Base-by-base conservation (phyloP, 2,329 filamentous ascomycete species). In the Fusarium sarcochroum region DNA sequence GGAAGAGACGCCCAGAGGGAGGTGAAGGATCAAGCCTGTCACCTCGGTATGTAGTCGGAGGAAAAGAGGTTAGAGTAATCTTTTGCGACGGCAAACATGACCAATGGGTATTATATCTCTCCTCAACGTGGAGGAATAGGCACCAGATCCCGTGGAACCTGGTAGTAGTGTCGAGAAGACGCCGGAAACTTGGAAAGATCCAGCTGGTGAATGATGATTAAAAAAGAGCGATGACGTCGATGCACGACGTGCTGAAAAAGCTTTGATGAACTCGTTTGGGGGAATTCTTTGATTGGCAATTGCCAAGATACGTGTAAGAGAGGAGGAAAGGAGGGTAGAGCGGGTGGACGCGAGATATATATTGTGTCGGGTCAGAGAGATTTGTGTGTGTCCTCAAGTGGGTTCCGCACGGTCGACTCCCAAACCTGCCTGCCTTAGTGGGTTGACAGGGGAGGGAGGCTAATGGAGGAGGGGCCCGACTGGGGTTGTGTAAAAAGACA, bases 31-130 rank as follows among this genome's bases (percentile, higher is more conserved):
- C 79, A 82, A 76, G 78, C 81, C 81, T 79, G 85, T 88, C 86
- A 88, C 86, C 86, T 86, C 83, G 85, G 84, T 86, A 86, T 87
- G 82, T 85, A 83, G 82, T 87, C 84, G 85, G 84, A 84, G 77
- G 84, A 84, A 83, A 83, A 84, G 83, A 82, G 84, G 80, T 83
- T 85, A 78, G 80, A 82, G 79, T 79, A 81, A 76, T 80, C 81
- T 84, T 80, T 84, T 84, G 81, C 82, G 83, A 81, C 81, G 80
- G 83, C 82, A 79, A 85, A 88, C 86, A 88, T 88, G 78, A 80
- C 79, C 76, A 77, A 79, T 79, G 73, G 78, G 69, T 69, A 58
- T 63, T 63, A 61, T 66, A 71, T 70, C 60, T 77, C 80, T 80
- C 77, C 77, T 78, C 75, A 59, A 66, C 47, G 63, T 64, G 57